These are phyloP conservation scores for Tephrocybe sp. DNA, from an alignment of 768 basidiomycete genomes.

Conservation along the genomic window DNA sequence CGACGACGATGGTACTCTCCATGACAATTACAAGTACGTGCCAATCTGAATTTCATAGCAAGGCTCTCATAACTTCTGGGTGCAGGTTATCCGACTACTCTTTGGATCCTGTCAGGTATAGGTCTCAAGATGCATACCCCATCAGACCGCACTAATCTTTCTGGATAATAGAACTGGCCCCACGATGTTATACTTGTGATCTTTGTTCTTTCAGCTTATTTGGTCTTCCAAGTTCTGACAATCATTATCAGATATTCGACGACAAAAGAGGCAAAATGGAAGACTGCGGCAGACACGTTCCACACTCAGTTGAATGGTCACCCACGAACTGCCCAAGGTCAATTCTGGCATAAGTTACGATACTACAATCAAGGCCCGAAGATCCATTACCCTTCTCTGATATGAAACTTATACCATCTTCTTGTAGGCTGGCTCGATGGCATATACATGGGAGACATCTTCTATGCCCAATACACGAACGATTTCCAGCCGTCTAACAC, in stretches of 20 bases:
- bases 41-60: neutral
- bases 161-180: conserved; percentile 40
- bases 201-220: conserved; percentile 11
- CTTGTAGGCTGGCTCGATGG: conserved; percentile 43
- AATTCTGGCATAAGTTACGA: conserved; percentile 46
- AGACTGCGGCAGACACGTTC: conserved; percentile 39
- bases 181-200: conserved; percentile 39
- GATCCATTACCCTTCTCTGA: conserved; percentile 19
- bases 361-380: conserved; percentile 45
- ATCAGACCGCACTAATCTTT: conserved; percentile 21
- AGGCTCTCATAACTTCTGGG: neutral
- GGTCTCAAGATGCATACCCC: conserved; percentile 8
- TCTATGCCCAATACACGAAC: conserved; percentile 42
- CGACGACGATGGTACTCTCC: conserved; percentile 34
- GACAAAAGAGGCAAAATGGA: conserved; percentile 37
- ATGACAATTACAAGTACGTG: conserved; percentile 38
- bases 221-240: conserved; percentile 17
- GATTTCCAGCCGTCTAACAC: conserved; percentile 34
- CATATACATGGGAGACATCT: conserved; percentile 46
- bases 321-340: conserved; percentile 43
- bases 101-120: conserved; percentile 36
- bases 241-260: conserved; percentile 24
- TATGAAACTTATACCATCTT: neutral
- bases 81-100: conserved; percentile 31
- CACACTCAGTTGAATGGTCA: conserved; percentile 38